These are phyloP conservation scores for Linnemannia exigua DNA, from an alignment of 192 early-diverging fungal species.

Conservation along the genomic window DNA sequence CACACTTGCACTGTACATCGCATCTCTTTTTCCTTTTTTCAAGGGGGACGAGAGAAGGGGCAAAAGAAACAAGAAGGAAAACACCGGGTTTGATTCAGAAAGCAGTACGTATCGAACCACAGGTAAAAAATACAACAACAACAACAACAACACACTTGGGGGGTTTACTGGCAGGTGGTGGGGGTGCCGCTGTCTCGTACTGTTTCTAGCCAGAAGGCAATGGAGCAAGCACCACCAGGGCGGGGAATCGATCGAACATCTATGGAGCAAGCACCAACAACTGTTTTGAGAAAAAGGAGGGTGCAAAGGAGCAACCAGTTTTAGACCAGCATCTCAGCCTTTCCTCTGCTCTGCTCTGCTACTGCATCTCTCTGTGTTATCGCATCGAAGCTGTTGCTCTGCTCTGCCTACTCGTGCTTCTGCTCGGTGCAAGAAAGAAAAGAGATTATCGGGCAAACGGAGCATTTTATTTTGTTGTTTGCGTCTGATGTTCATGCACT, in stretches of 20 bases:
- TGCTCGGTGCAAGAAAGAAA: background rate
- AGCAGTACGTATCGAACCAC: background rate
- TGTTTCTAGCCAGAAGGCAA: background rate
- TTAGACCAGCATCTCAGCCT: background rate
- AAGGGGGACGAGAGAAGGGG: background rate
- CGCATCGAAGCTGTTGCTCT: background rate
- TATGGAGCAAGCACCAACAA: too few relatives aligned
- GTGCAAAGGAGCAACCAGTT: background rate
- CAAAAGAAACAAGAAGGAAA: background rate
- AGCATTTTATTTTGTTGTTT: background rate
- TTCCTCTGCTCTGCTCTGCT: background rate
- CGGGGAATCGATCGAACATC: too few relatives aligned
- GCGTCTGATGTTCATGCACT: too few relatives aligned
- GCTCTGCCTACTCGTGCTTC: background rate
- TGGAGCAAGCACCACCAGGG: too few relatives aligned
- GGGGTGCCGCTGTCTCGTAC: background rate
- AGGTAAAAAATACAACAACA: background rate
- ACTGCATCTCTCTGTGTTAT: conserved; percentile 11
- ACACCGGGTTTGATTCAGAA: background rate
- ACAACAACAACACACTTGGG: background rate
- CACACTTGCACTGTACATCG: background rate
- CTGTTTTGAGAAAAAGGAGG: background rate
- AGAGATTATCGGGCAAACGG: background rate
- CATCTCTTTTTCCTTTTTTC: background rate
- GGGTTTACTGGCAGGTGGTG: background rate